Evolutionary conservation across 164 flowering plant species (phyloP), one percentile per base, ranked within the genome.

Genomic region (Annona cherimola): DNA sequence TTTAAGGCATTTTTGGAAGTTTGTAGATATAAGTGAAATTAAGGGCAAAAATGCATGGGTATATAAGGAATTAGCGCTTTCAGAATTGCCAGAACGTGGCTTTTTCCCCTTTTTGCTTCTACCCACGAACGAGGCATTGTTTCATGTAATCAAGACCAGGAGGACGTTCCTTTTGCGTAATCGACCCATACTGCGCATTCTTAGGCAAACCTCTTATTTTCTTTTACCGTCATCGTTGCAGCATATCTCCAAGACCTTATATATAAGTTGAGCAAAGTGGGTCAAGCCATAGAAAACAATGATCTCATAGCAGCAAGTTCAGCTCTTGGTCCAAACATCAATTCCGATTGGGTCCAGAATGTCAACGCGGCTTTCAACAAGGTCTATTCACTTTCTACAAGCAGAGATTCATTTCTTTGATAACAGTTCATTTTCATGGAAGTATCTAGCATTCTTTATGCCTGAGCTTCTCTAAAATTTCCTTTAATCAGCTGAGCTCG

Each of bases 261-360:
- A 61, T 75, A 75, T 69, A 75, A 75, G 69, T 66, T 75, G 69
- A 75, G 77, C 55, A 75, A 66, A 65, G 77, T 75, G 45, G 73
- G 77, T 18, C 73, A 75, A 75, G 77, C 77, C 57, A 75, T 70
- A 69, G 77, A 75, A 4, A 75, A 70, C 64, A 70, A 63, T 64
- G 73, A 75, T 63, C 43, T 75, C 57, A 63, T 69, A 1, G 20
- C 69, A 14, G 77, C 77, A 42, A 63, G 73, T 70, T 69, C 73
- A 42, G 73, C 70, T 55, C 77, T 75, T 20, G 77, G 73, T 57
- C 69, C 73, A 18, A 75, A 65, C 50, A 40, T 69, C 20, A 57
- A 54, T 41, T 9, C 69, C 8, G 77, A 64, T 26, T 75, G 77
- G 77, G 63, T 75, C 63, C 66, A 75, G 19, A 75, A 75, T 75